These are phyloP conservation scores for Fusarium pseudocircinatum DNA, from an alignment of 2,329 filamentous ascomycete genomes.

Conservation along the genomic window DNA sequence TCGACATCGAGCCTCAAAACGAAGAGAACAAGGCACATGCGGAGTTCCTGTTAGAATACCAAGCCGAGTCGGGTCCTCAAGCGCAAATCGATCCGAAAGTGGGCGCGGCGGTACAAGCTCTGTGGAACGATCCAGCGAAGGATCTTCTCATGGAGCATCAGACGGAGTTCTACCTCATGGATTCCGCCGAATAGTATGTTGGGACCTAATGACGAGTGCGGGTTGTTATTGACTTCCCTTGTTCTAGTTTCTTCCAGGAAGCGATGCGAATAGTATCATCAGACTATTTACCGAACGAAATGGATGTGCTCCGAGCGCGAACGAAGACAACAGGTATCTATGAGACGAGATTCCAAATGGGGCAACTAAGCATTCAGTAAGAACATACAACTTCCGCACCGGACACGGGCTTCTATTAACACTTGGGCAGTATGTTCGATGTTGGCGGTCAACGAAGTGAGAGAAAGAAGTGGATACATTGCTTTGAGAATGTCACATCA, in stretches of 20 bases:
- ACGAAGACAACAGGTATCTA: constrained; percentile 99
- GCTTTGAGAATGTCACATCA: constrained; percentile 98
- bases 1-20: constrained; percentile 81
- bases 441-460: constrained; percentile 97
- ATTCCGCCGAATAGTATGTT: constrained; percentile 95
- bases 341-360: constrained; percentile 98
- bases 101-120: constrained; percentile 81
- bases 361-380: constrained; percentile 97
- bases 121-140: constrained; percentile 91
- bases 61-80: constrained; percentile 89
- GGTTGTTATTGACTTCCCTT: constrained; percentile 11
- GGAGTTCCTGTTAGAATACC: constrained; percentile 86
- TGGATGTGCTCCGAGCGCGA: constrained; percentile 92
- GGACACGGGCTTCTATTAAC: constrained; percentile 32
- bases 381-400: constrained; percentile 47
- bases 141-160: constrained; percentile 88
- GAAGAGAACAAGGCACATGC: constrained; percentile 78
- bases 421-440: constrained; percentile 87
- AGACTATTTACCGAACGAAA: constrained; percentile 91
- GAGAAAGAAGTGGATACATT: constrained; percentile 99
- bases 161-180: constrained; percentile 99
- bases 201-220: background rate
- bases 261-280: constrained; percentile 82
- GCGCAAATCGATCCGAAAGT: constrained; percentile 83
- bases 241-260: constrained; percentile 90